Base-by-base conservation (phyloP, 257 asterid species). In the Solanum medicagineum region DNA sequence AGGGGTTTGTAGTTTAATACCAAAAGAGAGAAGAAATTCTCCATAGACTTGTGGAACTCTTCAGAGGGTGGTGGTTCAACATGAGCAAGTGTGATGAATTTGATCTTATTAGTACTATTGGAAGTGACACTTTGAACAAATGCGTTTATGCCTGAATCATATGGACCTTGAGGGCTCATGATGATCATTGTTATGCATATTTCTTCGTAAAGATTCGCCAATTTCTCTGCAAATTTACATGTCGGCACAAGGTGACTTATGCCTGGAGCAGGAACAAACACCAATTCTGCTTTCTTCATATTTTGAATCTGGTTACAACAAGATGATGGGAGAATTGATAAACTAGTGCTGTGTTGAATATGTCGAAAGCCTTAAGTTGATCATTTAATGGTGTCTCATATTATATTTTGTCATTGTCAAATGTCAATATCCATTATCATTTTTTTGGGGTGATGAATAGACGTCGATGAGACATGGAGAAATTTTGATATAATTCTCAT, bases 211-310 rank as follows among this genome's bases (percentile, higher is more conserved):
- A 22, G 55, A 26, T 75, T 16, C 12, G 49, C 62, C n/a, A 75
- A 42, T 22, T 45, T 51, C 7, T 22, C n/a, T 2, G 82, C 82
- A 26, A 75, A 75, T 8, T 13, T 17, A 12, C 32, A 51, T 29
- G 57, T 75, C 56, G 93, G 42, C 63, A 63, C 85, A 3, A 91
- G 81, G 83, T 91, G 93, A 20, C 93, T 88, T 69, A 91, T 55
- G 6, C 92, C 93, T 12, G 91, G 92, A 1, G 89, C 88, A 7
- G 93, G 93, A 80, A 90, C 32, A 87, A 90, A 90, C 14, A 69
- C 86, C 65, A 83, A n/a, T 29, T 68, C 81, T 49, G 56, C 45
- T 26, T 68, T 70, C 14, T 36, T 57, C 86, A 68, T 83, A 54
- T 13, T 51, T 75, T 15, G 69, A 5, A 65, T 10, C 71, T 63